Evolutionary conservation across 768 basidiomycete genomes (phyloP), one percentile per base, ranked within the genome.

Genomic region (Tricholoma terreum): DNA sequence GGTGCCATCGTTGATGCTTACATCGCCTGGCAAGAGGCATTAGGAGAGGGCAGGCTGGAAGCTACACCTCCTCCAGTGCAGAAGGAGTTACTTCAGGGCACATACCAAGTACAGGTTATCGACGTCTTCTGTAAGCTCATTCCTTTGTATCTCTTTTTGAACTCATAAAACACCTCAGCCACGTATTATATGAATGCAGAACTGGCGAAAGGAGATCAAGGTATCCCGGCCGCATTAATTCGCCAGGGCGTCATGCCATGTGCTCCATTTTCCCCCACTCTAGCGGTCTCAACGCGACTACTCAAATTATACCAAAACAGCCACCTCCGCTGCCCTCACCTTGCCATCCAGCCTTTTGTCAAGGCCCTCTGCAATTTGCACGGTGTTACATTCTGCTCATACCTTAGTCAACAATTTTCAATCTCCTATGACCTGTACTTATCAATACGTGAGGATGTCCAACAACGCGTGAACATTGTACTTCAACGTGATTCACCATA

Each of bases 341-440:
- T 74, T 4, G 52, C 67, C 0, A 60, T 68, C 10, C 59, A 74
- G 43, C 58, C 67, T 7, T 70, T 72, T 43, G 50, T 66, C 19
- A 71, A 70, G 48, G 54, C 54, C 1, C 56, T 75, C 0, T 71
- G 68, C 30, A 67, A 74, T 51, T 24, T 72, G 19, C 67, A 75
- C 10, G 36, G 61, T 14, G 49, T 61, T 0, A 63, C 66, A 0
- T 68, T 63, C 55, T 36, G 61, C 21, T 52, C 54, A 1, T 58
- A 64, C 52, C 54, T 69, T 1, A 45, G 55, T 27, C 17, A 61
- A 3, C 65, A 68, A 56, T 71, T 72, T 52, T 56, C 61, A 2
- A 67, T 66, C 2, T 57, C 61, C 19, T 67, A 58, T 48, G 71
- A 74, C 36, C 31, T 71, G 1, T 73, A 69, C 50, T 49, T 69